Conservation (phyloP, 345 rosid species). For the Zanthoxylum bungeanum region DNA sequence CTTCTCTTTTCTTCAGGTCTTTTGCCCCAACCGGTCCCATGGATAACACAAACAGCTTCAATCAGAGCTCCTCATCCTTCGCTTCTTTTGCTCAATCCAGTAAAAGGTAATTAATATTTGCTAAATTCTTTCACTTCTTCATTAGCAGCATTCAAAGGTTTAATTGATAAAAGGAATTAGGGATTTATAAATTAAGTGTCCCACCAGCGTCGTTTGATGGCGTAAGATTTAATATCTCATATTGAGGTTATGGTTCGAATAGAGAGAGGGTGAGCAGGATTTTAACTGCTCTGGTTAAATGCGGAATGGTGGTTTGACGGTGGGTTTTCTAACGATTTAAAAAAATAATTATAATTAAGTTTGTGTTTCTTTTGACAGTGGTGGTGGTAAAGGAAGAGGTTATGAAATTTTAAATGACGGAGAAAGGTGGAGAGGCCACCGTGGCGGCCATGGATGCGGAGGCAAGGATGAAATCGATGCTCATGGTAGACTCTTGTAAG, state of each 20-base stretch:
- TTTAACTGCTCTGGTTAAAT: no score
- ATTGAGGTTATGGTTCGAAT: no score
- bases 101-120: background rate
- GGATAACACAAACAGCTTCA: slow-evolving; percentile 8
- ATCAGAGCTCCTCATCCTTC: slow-evolving; percentile 16
- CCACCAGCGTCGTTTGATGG: no score
- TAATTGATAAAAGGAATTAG: background rate
- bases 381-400: slow-evolving; percentile 18
- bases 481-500: slow-evolving; percentile 93
- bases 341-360: no score
- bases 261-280: no score
- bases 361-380: slow-evolving; percentile 25
- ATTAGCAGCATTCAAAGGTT: background rate
- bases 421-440: background rate
- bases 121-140: background rate
- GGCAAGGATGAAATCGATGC: slow-evolving; percentile 63
- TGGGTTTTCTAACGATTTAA: no score
- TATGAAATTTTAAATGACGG: background rate
- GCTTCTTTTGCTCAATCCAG: slow-evolving; percentile 40
- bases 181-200: no score
- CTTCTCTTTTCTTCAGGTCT: slow-evolving; percentile 9
- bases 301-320: no score
- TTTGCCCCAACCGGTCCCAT: slow-evolving; percentile 8
- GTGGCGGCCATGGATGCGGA: background rate
- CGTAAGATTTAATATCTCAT: no score